Conservation (phyloP, 331 rosid species). For the Acacia pycnantha region DNA sequence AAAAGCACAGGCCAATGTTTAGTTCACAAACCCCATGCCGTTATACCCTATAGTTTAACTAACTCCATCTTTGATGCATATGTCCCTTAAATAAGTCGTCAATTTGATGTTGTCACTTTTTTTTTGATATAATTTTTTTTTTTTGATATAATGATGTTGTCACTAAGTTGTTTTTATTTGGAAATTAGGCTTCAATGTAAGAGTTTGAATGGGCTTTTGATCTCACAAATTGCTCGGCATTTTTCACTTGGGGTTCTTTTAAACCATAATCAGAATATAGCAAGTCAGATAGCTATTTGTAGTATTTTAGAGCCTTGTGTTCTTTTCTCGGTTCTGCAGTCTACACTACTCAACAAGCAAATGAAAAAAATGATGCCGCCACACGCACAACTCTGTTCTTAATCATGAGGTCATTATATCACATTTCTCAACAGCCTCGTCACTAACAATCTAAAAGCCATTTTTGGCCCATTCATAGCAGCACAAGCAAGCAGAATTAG, state of each 20-base stretch:
- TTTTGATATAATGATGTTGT: too few species aligned
- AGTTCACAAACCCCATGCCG: background rate
- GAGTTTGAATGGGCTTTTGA: background rate
- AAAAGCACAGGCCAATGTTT: background rate
- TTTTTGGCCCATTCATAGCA: background rate
- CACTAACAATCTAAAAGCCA: background rate
- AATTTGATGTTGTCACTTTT: background rate
- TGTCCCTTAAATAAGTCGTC: background rate
- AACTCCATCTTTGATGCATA: background rate
- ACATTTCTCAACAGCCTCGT: background rate
- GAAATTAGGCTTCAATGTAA: background rate
- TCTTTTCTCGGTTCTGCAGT: background rate
- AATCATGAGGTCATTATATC: too few species aligned
- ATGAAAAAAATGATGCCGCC: background rate
- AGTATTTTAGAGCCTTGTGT: background rate
- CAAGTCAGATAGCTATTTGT: background rate
- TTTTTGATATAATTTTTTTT: too few species aligned
- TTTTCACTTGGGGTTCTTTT: background rate
- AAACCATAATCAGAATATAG: background rate
- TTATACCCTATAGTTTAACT: background rate
- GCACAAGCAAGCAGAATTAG: background rate
- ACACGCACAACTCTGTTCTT: background rate
- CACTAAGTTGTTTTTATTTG: background rate
- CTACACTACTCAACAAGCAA: background rate
- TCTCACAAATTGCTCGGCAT: background rate